Evolutionary conservation across 257 asterid species (phyloP).

Genomic region (Penstemon newberryi): DNA sequence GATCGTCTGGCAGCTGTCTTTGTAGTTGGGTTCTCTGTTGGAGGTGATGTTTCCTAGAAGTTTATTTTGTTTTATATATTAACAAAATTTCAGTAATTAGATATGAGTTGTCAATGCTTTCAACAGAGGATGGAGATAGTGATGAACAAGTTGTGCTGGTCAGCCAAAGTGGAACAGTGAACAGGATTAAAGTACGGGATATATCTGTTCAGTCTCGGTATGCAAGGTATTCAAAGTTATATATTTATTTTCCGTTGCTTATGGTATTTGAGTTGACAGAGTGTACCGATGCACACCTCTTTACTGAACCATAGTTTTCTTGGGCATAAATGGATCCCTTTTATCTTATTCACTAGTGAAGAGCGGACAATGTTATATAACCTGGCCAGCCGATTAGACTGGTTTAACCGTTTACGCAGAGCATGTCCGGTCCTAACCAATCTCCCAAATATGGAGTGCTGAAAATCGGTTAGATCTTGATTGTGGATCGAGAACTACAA

Average conservation of each 20-base stretch:
- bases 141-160: constrained; percentile 96
- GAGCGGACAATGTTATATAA: too few species aligned
- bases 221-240: constrained; percentile 61
- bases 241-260: constrained; percentile 6
- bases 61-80: not conserved
- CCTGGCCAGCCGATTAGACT: too few species aligned
- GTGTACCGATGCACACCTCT: not conserved
- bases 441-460: too few species aligned
- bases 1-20: constrained; percentile 89
- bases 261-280: not conserved
- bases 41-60: constrained; percentile 44
- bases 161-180: constrained; percentile 98
- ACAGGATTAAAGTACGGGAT: constrained; percentile 92
- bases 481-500: too few species aligned
- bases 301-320: not conserved
- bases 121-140: constrained; percentile 89
- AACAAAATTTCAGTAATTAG: constrained; percentile 6
- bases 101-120: constrained; percentile 19
- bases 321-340: not conserved
- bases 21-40: constrained; percentile 85
- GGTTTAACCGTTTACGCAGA: too few species aligned
- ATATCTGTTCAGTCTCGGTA: constrained; percentile 90
- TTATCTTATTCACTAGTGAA: too few species aligned
- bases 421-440: too few species aligned
- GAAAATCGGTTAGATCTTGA: too few species aligned